phyloP scores from a whole-genome alignment of 306 rosid species.

The Spatholobus suberectus region DNA sequence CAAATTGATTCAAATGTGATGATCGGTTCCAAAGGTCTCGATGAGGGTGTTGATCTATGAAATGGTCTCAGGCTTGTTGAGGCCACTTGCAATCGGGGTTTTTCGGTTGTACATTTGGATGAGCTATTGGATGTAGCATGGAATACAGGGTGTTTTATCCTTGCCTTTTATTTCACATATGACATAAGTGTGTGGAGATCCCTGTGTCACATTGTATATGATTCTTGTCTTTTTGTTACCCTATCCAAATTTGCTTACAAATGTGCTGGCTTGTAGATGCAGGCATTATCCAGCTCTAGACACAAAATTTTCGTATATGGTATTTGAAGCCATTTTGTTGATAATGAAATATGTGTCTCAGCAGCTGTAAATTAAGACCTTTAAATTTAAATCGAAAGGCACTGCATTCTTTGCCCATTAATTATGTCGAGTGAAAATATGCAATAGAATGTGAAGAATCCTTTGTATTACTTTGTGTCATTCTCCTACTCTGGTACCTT shows the following conservation, averaged over 20 bases:
- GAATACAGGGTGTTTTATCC: conserved; percentile 14
- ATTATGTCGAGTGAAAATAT: background rate
- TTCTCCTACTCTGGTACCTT: background rate
- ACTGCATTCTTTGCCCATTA: background rate
- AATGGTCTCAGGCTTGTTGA: background rate
- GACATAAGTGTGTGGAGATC: conserved; percentile 13
- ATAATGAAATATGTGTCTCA: conserved; percentile 19
- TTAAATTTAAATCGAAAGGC: no score
- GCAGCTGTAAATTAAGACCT: conserved; percentile 42
- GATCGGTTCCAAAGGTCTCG: conserved; percentile 92
- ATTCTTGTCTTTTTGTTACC: background rate
- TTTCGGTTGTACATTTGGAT: conserved; percentile 41
- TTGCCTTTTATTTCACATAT: conserved; percentile 26
- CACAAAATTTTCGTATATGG: conserved; percentile 12
- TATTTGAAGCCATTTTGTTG: conserved; percentile 28
- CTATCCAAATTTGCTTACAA: no score
- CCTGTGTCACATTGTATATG: conserved; percentile 38
- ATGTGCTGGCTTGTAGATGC: conserved; percentile 44
- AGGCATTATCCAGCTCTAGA: conserved; percentile 1
- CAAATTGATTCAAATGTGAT: conserved; percentile 91
- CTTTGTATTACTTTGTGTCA: background rate
- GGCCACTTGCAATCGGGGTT: conserved; percentile 16
- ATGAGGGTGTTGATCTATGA: conserved; percentile 92
- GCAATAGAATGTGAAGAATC: background rate
- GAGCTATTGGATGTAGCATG: conserved; percentile 33